Evolutionary conservation across 768 basidiomycete genomes (phyloP).

Genomic region (Pisolithus sp.): DNA sequence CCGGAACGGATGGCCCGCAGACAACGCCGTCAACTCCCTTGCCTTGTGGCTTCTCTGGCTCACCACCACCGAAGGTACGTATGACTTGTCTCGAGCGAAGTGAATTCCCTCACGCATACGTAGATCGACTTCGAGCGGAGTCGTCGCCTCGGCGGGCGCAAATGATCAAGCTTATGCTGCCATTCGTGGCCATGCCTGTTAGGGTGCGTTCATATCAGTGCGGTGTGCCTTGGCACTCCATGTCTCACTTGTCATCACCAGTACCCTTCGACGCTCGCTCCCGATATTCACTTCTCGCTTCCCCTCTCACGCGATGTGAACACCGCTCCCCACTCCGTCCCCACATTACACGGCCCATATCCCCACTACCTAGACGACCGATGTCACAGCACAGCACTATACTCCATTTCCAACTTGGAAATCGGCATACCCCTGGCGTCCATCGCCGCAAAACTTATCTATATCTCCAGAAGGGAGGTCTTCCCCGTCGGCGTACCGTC

Average conservation of each 20-base stretch:
- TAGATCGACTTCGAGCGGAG: constrained; percentile 26
- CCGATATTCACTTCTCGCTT: constrained; percentile 53
- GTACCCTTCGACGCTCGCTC: constrained; percentile 55
- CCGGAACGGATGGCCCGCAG: constrained; percentile 52
- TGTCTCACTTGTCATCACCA: constrained; percentile 12
- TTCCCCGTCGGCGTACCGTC: constrained; percentile 38
- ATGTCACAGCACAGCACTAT: constrained; percentile 25
- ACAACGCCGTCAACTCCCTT: constrained; percentile 42
- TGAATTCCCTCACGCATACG: background rate
- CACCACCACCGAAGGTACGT: constrained; percentile 45
- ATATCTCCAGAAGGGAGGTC: constrained; percentile 51
- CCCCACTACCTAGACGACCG: constrained; percentile 38
- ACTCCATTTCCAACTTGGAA: constrained; percentile 24
- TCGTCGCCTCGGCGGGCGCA: constrained; percentile 21
- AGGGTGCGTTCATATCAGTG: constrained; percentile 29
- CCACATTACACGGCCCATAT: constrained; percentile 39
- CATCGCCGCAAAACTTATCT: constrained; percentile 56
- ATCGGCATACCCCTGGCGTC: constrained; percentile 41
- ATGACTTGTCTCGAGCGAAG: background rate
- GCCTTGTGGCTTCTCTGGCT: constrained; percentile 64
- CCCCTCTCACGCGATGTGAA: constrained; percentile 33
- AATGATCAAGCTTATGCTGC: constrained; percentile 32
- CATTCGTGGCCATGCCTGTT: constrained; percentile 44
- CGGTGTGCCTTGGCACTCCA: background rate
- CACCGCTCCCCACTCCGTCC: constrained; percentile 22